Evolutionary conservation across 2,329 filamentous ascomycete species (phyloP), one percentile per base, ranked within the genome.

Genomic region (Dendrostoma leiphaemia): DNA sequence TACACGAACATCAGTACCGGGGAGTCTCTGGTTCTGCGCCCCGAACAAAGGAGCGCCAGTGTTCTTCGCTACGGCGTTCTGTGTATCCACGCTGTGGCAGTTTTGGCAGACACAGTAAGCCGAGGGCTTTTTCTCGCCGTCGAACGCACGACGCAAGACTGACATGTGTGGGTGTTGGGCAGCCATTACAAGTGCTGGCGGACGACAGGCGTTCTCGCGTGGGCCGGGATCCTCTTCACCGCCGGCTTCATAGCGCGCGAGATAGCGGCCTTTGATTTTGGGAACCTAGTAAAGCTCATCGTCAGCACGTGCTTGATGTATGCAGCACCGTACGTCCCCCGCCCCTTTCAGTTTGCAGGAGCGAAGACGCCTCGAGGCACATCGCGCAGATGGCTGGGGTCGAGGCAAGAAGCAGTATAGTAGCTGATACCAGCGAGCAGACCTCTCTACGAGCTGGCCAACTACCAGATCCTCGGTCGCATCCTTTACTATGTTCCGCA

Each of bases 391-490:
- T n/a, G n/a, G n/a, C n/a, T n/a, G n/a, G n/a, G n/a, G n/a, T n/a
- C n/a, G n/a, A n/a, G n/a, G n/a, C n/a, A n/a, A n/a, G n/a, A n/a
- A n/a, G n/a, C n/a, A n/a, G n/a, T n/a, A n/a, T 8, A 40, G 40
- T 7, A 54, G 13, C 37, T 55, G 13, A 58, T 44, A 40, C 3
- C 37, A 28, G 13, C 3, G 29, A 3, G 12, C 53, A 81, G 81
- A 3, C 84, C 85, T 0, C 70, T 87, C 4, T 78, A 85, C 48
- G 82, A 85, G 56, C 77, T 84, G 3, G 76, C 79, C 55, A 86
- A 87, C 68, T 88, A 87, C 67, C 79, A 84, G 62, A 74, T 86
- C 56, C 79, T 88, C 50, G 80, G 79, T 3, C 78, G 84, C 2
- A 72, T 84, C 10, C 73, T 88, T 24, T 80, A 79, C 68, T 88